These are phyloP conservation scores for Linnemannia elongata DNA, from an alignment of 192 early-diverging fungal genomes.

Conservation along the genomic window DNA sequence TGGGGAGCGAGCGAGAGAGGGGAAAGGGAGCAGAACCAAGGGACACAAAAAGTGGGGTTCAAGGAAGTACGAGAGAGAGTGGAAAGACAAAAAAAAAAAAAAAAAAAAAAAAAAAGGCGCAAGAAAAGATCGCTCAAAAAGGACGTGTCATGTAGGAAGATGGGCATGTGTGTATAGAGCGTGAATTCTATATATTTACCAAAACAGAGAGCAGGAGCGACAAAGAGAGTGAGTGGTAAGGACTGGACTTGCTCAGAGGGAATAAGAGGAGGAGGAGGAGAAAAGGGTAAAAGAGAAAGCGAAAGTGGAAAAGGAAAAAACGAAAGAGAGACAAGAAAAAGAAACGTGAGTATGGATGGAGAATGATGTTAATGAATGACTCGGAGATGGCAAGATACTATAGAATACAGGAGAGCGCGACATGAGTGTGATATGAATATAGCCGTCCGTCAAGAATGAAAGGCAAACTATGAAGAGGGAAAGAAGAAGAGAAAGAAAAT, in stretches of 20 bases:
- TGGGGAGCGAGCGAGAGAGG: neutral
- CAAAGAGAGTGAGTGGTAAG: neutral
- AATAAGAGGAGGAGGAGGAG: neutral
- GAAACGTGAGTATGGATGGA: neutral
- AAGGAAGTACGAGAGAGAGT: neutral
- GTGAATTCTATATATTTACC: too few relatives aligned
- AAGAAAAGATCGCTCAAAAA: too few relatives aligned
- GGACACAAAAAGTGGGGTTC: neutral
- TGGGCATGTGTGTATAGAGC: neutral
- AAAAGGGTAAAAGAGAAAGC: neutral
- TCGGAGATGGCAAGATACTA: neutral
- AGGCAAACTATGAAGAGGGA: neutral
- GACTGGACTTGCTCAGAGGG: neutral
- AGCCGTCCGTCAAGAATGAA: neutral
- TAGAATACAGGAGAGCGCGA: neutral
- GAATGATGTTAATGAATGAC: neutral
- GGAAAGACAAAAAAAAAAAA: conserved; percentile 11
- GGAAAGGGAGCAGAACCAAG: neutral
- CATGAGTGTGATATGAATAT: neutral
- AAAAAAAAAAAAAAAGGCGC: conserved; percentile 1
- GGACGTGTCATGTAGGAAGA: too few relatives aligned
- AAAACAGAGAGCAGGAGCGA: neutral
- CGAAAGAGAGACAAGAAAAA: neutral
- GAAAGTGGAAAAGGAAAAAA: neutral
- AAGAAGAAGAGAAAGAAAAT: neutral